Percentiles rank a stretch among this genome's conserved stretches.
phyloP scores from a whole-genome alignment of 2,329 filamentous ascomycete species.

The Aureobasidium leucospermi region DNA sequence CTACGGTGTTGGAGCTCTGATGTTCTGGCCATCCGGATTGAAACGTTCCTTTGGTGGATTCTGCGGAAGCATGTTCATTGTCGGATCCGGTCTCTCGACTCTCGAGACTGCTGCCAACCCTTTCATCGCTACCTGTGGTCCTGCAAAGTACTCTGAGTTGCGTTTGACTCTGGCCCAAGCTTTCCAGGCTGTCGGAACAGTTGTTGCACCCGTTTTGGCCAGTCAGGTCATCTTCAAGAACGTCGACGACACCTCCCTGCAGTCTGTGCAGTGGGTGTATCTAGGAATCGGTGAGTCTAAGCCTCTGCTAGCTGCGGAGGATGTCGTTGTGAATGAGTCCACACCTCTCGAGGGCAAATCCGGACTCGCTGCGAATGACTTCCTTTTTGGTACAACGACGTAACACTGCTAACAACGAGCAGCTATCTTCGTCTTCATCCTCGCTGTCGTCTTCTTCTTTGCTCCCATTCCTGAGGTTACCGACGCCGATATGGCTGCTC shows the following conservation, averaged over 20 bases:
- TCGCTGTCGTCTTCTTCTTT: slow-evolving; percentile 53
- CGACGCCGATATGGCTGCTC: slow-evolving; percentile 54
- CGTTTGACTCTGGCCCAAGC: slow-evolving; percentile 53
- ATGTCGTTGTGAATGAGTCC: no score
- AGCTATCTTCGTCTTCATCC: slow-evolving; percentile 50
- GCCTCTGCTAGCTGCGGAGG: no score
- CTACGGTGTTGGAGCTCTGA: slow-evolving; percentile 49
- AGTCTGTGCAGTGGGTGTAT: slow-evolving; percentile 59
- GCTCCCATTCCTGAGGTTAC: slow-evolving; percentile 50
- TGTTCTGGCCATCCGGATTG: slow-evolving; percentile 53
- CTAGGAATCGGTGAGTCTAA: slow-evolving; percentile 25
- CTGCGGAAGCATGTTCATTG: slow-evolving; percentile 51
- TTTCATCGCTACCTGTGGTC: slow-evolving; percentile 47
- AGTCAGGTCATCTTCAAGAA: slow-evolving; percentile 56
- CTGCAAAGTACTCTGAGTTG: slow-evolving; percentile 52
- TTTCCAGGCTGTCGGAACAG: slow-evolving; percentile 52
- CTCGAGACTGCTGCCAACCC: slow-evolving; percentile 55
- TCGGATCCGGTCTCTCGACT: slow-evolving; percentile 45
- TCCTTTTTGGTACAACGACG: no score
- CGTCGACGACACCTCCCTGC: slow-evolving; percentile 43
- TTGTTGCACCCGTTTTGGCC: slow-evolving; percentile 52
- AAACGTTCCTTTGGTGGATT: slow-evolving; percentile 52
- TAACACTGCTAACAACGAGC: slow-evolving; percentile 22
- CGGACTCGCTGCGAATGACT: no score
- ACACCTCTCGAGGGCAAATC: no score